Evolutionary conservation across 768 basidiomycete species (phyloP).

Genomic region (Amanita jacksonii): DNA sequence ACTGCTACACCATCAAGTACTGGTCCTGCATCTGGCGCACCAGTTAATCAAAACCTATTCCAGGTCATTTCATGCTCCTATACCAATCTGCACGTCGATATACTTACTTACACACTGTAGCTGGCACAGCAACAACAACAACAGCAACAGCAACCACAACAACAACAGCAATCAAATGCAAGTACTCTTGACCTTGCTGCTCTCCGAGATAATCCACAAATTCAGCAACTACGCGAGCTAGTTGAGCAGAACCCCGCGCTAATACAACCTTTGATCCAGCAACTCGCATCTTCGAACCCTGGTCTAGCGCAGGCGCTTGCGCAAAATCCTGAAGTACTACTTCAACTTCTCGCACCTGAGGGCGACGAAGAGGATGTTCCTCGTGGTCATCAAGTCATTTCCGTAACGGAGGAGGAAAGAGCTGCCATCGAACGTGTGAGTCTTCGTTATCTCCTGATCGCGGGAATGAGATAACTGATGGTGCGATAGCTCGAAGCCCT

Average conservation of each 20-base stretch:
- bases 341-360: slow-evolving; percentile 44
- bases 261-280: slow-evolving; percentile 76
- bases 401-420: slow-evolving; percentile 79
- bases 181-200: slow-evolving; percentile 36
- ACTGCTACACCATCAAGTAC: background rate
- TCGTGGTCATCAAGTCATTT: slow-evolving; percentile 55
- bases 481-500: slow-evolving; percentile 66
- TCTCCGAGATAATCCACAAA: slow-evolving; percentile 52
- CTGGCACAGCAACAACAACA: slow-evolving; percentile 64
- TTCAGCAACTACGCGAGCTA: slow-evolving; percentile 65
- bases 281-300: slow-evolving; percentile 69
- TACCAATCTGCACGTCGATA: background rate
- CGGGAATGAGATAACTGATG: background rate
- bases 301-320: slow-evolving; percentile 55
- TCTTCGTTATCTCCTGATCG: slow-evolving; percentile 9
- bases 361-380: slow-evolving; percentile 36
- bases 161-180: slow-evolving; percentile 23
- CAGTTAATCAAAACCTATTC: slow-evolving; percentile 77
- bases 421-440: slow-evolving; percentile 85
- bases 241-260: slow-evolving; percentile 69
- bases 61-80: slow-evolving; percentile 37
- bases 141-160: slow-evolving; percentile 24
- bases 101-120: slow-evolving; percentile 22
- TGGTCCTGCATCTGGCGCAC: slow-evolving; percentile 12
- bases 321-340: slow-evolving; percentile 61